phyloP scores from a whole-genome alignment of 2,329 filamentous ascomycete genomes.

The Fusarium sp. region DNA sequence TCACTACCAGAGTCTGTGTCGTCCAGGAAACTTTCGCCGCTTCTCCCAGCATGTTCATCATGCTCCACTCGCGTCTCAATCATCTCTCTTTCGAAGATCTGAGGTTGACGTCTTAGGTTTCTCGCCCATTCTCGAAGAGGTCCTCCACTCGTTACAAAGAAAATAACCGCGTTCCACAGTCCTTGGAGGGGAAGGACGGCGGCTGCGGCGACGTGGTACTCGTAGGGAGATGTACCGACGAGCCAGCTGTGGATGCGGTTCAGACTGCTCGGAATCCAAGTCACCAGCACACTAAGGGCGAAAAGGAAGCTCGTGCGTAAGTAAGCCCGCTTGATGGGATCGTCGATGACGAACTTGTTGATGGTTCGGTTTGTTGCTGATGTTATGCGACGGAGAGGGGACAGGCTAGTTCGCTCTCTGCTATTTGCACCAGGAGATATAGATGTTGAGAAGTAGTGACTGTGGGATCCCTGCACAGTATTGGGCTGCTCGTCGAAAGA shows the following conservation, averaged over 20 bases:
- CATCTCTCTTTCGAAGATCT: conserved; percentile 30
- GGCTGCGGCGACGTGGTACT: conserved; percentile 76
- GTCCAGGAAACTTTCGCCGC: conserved; percentile 46
- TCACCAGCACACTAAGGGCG: conserved; percentile 70
- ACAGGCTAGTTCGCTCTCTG: conserved; percentile 6
- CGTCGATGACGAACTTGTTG: conserved; percentile 55
- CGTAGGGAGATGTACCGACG: conserved; percentile 66
- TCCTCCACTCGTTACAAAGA: conserved; percentile 72
- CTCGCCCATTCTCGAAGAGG: conserved; percentile 39
- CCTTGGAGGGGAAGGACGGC: conserved; percentile 83
- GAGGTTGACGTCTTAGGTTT: neutral
- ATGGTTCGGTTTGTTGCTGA: conserved; percentile 49
- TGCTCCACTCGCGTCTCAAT: conserved; percentile 13
- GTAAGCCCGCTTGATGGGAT: conserved; percentile 72
- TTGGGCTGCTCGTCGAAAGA: conserved; percentile 42
- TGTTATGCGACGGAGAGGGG: conserved; percentile 35
- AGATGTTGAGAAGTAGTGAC: conserved; percentile 53
- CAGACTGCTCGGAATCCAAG: conserved; percentile 75
- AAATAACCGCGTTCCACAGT: conserved; percentile 84
- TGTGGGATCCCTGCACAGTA: conserved; percentile 35
- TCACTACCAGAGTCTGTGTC: conserved; percentile 52
- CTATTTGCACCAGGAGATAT: conserved; percentile 43
- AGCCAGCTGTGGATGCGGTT: conserved; percentile 80
- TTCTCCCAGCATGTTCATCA: conserved; percentile 19
- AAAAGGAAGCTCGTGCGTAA: conserved; percentile 72